Evolutionary conservation across 2,329 filamentous ascomycete species (phyloP).

Genomic region (Camillea tinctor): DNA sequence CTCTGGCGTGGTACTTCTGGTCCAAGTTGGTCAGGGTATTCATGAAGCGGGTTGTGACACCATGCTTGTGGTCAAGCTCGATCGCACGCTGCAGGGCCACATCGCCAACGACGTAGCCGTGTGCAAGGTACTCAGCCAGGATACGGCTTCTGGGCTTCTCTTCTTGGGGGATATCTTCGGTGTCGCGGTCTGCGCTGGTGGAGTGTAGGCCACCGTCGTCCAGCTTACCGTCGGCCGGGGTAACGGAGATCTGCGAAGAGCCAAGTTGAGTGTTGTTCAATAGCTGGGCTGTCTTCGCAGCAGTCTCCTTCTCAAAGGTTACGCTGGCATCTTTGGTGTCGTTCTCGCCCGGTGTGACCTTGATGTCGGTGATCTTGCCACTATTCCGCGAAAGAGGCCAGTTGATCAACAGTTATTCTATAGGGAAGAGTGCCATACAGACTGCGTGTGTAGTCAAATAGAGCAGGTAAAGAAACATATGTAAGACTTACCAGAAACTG

Average conservation of each 20-base stretch:
- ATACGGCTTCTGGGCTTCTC: slow-evolving; percentile 96
- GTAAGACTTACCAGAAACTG: slow-evolving; percentile 78
- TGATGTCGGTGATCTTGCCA: slow-evolving; percentile 86
- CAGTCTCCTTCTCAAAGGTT: slow-evolving; percentile 94
- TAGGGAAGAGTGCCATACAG: background rate
- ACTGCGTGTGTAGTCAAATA: too few relatives aligned
- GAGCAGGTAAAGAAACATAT: too few relatives aligned
- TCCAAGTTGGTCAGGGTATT: slow-evolving; percentile 75
- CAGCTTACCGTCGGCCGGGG: slow-evolving; percentile 63
- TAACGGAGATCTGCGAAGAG: slow-evolving; percentile 75
- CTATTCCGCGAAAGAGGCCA: slow-evolving; percentile 41
- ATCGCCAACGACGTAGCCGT: slow-evolving; percentile 82
- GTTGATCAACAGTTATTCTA: slow-evolving; percentile 2
- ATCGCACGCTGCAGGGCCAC: slow-evolving; percentile 78
- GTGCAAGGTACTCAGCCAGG: slow-evolving; percentile 91
- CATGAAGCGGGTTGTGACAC: slow-evolving; percentile 78
- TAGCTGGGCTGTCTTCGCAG: slow-evolving; percentile 93
- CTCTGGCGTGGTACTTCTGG: slow-evolving; percentile 80
- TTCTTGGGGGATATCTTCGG: slow-evolving; percentile 81
- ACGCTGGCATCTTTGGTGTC: slow-evolving; percentile 83
- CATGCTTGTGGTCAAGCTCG: slow-evolving; percentile 85
- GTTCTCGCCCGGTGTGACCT: slow-evolving; percentile 64
- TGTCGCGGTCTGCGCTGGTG: slow-evolving; percentile 55
- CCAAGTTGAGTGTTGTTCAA: slow-evolving; percentile 96
- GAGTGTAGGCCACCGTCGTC: slow-evolving; percentile 57